Percentiles rank a stretch among this genome's conserved stretches.
Evolutionary conservation across 2,329 filamentous ascomycete genomes (phyloP).

Genomic region (Ploettnerulaceae sp.): DNA sequence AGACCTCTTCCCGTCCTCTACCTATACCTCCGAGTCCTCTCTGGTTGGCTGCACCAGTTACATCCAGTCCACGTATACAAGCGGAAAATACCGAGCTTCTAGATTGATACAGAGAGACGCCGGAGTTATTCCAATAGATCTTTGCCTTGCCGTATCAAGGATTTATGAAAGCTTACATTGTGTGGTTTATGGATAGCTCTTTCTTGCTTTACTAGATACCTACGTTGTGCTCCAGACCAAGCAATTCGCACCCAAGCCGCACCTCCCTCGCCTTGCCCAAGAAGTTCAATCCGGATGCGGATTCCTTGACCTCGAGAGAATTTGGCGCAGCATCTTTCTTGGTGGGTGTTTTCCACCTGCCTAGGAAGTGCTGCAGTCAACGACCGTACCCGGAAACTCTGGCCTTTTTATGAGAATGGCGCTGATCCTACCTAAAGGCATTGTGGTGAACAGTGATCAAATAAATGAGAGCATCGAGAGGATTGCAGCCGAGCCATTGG

Average conservation of each 20-base stretch:
- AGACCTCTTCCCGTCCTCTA: neutral
- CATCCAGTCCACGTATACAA: too few species aligned
- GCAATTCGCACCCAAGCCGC: neutral
- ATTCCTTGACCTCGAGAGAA: constrained; percentile 10
- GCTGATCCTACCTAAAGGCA: constrained; percentile 52
- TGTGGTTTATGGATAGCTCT: too few species aligned
- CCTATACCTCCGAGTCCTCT: neutral
- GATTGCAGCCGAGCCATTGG: constrained; percentile 37
- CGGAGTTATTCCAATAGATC: too few species aligned
- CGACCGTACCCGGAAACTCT: constrained; percentile 11
- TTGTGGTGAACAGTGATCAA: constrained; percentile 48
- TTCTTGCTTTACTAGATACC: neutral
- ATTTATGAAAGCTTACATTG: too few species aligned
- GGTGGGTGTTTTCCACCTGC: constrained; percentile 29
- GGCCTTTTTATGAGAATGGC: constrained; percentile 23
- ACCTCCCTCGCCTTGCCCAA: neutral
- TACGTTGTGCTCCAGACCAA: neutral
- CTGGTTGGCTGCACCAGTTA: too few species aligned
- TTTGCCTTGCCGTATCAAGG: too few species aligned
- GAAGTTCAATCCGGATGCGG: constrained; percentile 17
- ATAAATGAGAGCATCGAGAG: constrained; percentile 52
- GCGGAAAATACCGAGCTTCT: too few species aligned
- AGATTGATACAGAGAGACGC: too few species aligned
- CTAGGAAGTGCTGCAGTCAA: constrained; percentile 31
- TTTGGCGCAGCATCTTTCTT: constrained; percentile 31